A percentile compares a stretch with the other conserved stretches of the same genome.
Evolutionary conservation across 371 early-diverging fungal genomes (phyloP).

Genomic region (Apophysomyces trapeziformis): DNA sequence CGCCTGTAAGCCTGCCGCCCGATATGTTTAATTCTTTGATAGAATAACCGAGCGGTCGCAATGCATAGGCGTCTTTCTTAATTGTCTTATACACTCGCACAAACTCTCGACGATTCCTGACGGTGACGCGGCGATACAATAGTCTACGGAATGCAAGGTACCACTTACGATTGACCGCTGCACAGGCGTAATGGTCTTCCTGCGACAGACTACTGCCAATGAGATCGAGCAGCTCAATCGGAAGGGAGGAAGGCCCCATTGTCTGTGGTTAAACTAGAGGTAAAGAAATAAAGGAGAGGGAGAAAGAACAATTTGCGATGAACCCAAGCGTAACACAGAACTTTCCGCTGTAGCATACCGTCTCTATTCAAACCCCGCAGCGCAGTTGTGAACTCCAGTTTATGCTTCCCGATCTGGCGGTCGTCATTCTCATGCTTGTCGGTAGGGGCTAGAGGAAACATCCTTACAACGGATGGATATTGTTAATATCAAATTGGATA

Average conservation of each 20-base stretch:
- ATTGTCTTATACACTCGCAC: background rate
- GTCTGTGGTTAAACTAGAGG: background rate
- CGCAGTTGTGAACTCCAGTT: too few species aligned
- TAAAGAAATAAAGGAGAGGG: too few species aligned
- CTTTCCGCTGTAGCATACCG: background rate
- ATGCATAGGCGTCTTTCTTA: conserved; percentile 3
- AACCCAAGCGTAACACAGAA: background rate
- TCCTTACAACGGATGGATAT: too few species aligned
- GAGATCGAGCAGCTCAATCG: conserved; percentile 1
- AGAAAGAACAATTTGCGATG: background rate
- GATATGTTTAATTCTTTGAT: conserved; percentile 4
- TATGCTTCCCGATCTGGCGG: too few species aligned
- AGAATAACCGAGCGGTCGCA: background rate
- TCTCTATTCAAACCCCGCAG: conserved; percentile 3
- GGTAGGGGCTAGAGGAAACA: too few species aligned
- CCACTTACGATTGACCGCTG: conserved; percentile 6
- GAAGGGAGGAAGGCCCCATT: conserved; percentile 3
- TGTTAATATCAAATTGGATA: too few species aligned
- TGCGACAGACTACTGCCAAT: conserved; percentile 5
- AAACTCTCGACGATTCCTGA: conserved; percentile 7
- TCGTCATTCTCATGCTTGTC: too few species aligned
- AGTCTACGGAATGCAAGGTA: conserved; percentile 8
- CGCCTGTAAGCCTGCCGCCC: background rate
- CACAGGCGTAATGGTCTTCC: conserved; percentile 7
- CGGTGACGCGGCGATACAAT: background rate